Evolutionary conservation across 768 basidiomycete species (phyloP).

Genomic region (Mycena alexandri): DNA sequence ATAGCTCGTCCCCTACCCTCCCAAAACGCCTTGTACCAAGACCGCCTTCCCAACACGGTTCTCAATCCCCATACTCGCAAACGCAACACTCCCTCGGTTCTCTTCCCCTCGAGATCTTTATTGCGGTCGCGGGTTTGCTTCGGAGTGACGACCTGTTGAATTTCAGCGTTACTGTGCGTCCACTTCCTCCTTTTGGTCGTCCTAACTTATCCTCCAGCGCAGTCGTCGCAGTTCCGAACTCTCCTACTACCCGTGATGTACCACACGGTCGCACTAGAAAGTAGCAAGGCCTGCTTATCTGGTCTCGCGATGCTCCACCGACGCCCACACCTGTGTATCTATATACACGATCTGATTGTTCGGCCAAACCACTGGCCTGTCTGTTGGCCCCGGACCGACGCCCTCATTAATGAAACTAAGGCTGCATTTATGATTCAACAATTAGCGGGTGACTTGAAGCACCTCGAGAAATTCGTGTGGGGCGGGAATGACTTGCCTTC

Average conservation of each 20-base stretch:
- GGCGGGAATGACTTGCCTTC: conserved; percentile 20
- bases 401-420: background rate
- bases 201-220: background rate
- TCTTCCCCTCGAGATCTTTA: conserved; percentile 14
- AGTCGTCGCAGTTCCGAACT: conserved; percentile 9
- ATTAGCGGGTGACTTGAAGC: background rate
- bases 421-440: background rate
- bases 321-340: conserved; percentile 10
- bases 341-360: conserved; percentile 11
- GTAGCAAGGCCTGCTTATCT: conserved; percentile 16
- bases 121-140: conserved; percentile 9
- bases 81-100: too few relatives aligned
- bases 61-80: too few relatives aligned
- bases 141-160: conserved; percentile 1
- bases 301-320: conserved; percentile 14
- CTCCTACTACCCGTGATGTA: conserved; percentile 22
- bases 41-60: too few relatives aligned
- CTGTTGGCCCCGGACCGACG: conserved; percentile 18
- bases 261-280: conserved; percentile 3
- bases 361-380: conserved; percentile 10
- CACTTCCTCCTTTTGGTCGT: background rate
- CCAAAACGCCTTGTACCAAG: too few relatives aligned
- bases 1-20: too few relatives aligned
- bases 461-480: conserved; percentile 28
- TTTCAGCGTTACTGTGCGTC: conserved; percentile 3